Base-by-base conservation (phyloP, 1,284 basidiomycete species). In the Erythrobasidium hasegawianum region DNA sequence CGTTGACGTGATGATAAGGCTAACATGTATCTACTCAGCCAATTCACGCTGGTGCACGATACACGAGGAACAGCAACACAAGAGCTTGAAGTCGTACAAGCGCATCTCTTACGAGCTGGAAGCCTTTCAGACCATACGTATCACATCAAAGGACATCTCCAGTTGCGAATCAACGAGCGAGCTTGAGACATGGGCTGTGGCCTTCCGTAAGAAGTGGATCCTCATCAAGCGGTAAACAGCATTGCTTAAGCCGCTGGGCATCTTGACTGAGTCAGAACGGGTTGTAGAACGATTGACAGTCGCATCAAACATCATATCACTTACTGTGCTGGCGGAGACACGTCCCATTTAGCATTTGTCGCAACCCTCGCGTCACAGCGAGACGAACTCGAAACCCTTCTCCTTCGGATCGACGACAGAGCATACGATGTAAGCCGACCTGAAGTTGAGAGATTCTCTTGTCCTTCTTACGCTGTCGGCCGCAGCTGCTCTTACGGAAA, bases 61-160 rank as follows among this genome's bases (percentile, higher is more conserved):
- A 1, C 72, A 73, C 50, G 71, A 73, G 27, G 71, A 71, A 24
- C 55, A 70, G 1, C 72, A 73, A 66, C 70, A 71, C 11, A 73
- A 73, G 49, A 64, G 69, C 0, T 62, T 73, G 54, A 72, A 72
- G 53, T 67, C 68, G 10, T 73, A 72, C 64, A 73, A 73, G 29
- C 60, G 62, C 2, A 33, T 65, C 1, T 71, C 69, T 40, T 67
- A 67, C 55, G 67, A 69, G 13, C 22, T 57, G 16, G 14, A 40
- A 8, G 49, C 64, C 2, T 71, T 64, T 0, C 7, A 24, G 2
- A 27, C 22, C 18, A 20, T 54, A 53, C 67, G 61, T 0, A 33
- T 45, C 1, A 54, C 67, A 22, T 9, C 9, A 16, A 16, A 13
- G 1, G 67, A 71, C 26, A 33, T 58, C 4, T 57, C 64, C 16